phyloP scores from a whole-genome alignment of 2,329 filamentous ascomycete species.

The Lizonia empirigonia region DNA sequence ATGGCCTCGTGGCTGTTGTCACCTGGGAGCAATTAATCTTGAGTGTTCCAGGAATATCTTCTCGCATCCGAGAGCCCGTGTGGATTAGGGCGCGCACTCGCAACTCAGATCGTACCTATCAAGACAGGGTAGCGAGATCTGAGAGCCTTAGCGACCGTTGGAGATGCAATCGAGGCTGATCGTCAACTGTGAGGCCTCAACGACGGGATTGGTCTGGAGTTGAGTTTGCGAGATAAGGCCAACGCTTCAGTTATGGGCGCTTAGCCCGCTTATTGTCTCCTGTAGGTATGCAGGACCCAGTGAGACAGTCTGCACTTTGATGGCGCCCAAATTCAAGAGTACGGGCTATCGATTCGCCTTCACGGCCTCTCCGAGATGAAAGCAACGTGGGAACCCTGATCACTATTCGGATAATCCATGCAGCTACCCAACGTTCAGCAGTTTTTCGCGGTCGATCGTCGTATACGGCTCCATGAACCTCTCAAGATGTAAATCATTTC shows the following conservation, averaged over 20 bases:
- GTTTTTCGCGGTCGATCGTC: constrained; percentile 8
- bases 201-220: not conserved
- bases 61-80: not conserved
- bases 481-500: constrained; percentile 8
- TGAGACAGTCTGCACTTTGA: not conserved
- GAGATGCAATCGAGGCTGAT: not conserved
- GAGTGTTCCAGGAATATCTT: constrained; percentile 11
- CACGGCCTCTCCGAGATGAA: constrained; percentile 14
- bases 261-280: not conserved
- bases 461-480: not conserved
- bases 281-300: not conserved
- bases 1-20: constrained; percentile 17
- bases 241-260: not conserved
- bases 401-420: constrained; percentile 6
- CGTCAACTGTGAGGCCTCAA: constrained; percentile 1
- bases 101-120: constrained; percentile 7
- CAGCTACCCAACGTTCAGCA: not conserved
- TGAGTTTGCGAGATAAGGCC: not conserved
- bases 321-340: not conserved
- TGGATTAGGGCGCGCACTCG: not conserved
- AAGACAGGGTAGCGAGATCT: constrained; percentile 13
- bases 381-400: not conserved
- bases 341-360: not conserved
- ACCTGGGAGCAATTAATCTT: not conserved
- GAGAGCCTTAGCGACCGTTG: constrained; percentile 16